Evolutionary conservation across 108 stramenopile genomes (phyloP), one percentile per base, ranked within the genome.

Genomic region (Pseudonitzschia pungens): DNA sequence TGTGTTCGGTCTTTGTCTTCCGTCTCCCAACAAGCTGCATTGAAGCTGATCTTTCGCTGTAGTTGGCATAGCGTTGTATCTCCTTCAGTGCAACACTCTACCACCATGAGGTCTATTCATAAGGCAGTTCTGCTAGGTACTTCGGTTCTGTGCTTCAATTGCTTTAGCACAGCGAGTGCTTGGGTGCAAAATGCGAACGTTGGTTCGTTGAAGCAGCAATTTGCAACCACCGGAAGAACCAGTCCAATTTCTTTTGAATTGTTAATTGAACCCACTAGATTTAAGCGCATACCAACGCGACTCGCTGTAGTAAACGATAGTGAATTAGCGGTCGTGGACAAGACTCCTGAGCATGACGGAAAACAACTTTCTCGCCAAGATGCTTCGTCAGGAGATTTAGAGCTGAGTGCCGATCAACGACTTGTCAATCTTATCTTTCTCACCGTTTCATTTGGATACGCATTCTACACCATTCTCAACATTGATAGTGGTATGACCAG

Each of bases 401-500:
- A 48, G 14, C 18, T 18, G 16, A 48, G 10, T 11, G 45, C 40
- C 42, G 42, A 73, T 40, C 50, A 74, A 26, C 86, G 84, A 76
- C n/a, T 94, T n/a, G 81, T 90, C 82, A 95, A 95, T 64, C 65
- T 69, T 28, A 60, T 87, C 18, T 74, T 95, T 29, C 82, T 95
- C 16, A 73, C 82, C 15, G 74, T 70, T 0, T 81, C 87, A 68
- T 95, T 95, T 75, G 88, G 87, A 11, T 91, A 79, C 70, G 88
- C 86, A 59, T 53, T 85, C 31, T 85, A 83, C 60, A 87, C 90
- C n/a, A 83, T 95, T 12, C 66, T 92, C 41, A 90, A 79, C 45
- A 89, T 95, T 55, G 94, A 95, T 69, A 55, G 78, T 18, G 94
- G 88, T n/a, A 91, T 92, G 83, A 92, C 94, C 24, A 69, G 94